Base-by-base conservation (phyloP, 2,329 filamentous ascomycete species). In the Verticillium albo-atrum region DNA sequence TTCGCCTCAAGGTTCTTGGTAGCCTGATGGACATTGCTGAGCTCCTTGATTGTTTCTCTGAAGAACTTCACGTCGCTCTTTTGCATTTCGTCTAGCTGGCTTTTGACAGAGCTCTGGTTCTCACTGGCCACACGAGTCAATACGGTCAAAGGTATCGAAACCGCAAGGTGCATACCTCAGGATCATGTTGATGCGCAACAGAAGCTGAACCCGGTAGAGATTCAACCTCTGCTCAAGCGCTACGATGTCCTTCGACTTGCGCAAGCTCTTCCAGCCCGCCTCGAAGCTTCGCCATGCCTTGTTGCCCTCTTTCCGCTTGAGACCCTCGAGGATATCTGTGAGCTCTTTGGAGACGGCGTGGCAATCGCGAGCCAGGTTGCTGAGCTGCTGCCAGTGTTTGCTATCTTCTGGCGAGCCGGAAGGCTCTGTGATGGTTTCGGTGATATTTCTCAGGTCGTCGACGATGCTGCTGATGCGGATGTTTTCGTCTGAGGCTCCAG, bases 381-480 rank as follows among this genome's bases (percentile, higher is more conserved):
- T 28, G 12, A 56, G 54, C 20, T 42, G 34, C 34, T 15, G 32
- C 54, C 25, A 28, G 54, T 56, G 35, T 12, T 3, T 4, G 12
- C 25, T 25, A 17, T 42, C 15, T 6, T 25, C 14, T 15, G 6
- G 15, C 7, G 20, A 27, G 14, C 27, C n/a, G 5, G 23, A 12
- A 4, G 55, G 37, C 25, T 28, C 9, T 17, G 37, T 20, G 23
- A 54, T 60, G 37, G 34, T 55, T 47, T 55, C 54, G 7, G 59
- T 59, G 15, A 42, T 52, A 4, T 54, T 52, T 23, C 54, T 42
- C 4, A 63, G 55, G 27, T 59, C 60, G n/a, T 28, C 28, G 9
- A 61, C 52, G 27, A 63, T 37, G 12, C n/a, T 56, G 27, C 32
- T 20, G 28, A 60, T 57, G 14, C 53, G 56, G 12, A 20, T 74